Evolutionary conservation across 2,329 filamentous ascomycete genomes (phyloP).

Genomic region (Triangularia verruculosa): DNA sequence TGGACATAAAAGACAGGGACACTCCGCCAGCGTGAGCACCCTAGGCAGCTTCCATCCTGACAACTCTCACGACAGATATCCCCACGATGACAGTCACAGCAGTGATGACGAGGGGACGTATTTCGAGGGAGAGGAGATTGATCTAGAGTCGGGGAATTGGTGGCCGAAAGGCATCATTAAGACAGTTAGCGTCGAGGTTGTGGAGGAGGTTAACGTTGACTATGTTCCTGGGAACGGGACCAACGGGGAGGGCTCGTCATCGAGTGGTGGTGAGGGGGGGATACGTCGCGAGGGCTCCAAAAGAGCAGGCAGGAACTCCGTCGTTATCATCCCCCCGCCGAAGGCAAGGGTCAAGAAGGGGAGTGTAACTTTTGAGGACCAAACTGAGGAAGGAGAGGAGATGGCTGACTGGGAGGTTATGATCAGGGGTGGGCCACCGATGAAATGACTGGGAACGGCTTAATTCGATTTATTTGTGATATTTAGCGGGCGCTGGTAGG

Average conservation of each 20-base stretch:
- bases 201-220: slow-evolving; percentile 33
- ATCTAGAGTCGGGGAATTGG: slow-evolving; percentile 18
- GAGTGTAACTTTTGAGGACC: background rate
- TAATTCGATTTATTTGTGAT: too few species aligned
- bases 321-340: background rate
- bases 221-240: slow-evolving; percentile 6
- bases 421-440: slow-evolving; percentile 41
- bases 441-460: too few species aligned
- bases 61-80: background rate
- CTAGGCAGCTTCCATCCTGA: background rate
- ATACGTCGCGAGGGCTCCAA: too few species aligned
- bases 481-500: background rate
- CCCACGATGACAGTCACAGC: background rate
- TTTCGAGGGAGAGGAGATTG: slow-evolving; percentile 18
- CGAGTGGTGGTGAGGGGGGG: too few species aligned
- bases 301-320: background rate
- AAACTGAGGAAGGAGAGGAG: slow-evolving; percentile 19
- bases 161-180: slow-evolving; percentile 40
- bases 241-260: background rate
- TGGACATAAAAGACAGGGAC: background rate
- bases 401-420: slow-evolving; percentile 31
- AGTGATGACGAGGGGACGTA: slow-evolving; percentile 1
- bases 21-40: background rate
- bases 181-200: slow-evolving; percentile 37
- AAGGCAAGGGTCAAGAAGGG: slow-evolving; percentile 9